These are phyloP conservation scores for Leccinum idahoense DNA, from an alignment of 1,284 basidiomycete species.

Conservation along the genomic window DNA sequence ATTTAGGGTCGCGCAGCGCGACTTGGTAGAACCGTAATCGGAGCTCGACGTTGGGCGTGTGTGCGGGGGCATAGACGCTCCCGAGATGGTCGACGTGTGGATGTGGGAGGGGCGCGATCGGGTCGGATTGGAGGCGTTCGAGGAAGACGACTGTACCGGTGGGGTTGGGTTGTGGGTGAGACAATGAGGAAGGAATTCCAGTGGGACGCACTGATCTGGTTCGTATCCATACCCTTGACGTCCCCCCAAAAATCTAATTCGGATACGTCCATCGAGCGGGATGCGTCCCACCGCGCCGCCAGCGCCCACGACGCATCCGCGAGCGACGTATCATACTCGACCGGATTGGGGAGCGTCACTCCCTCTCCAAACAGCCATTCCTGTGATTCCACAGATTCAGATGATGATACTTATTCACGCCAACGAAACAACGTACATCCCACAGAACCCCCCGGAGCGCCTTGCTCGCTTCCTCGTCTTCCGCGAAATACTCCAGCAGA, in stretches of 20 bases:
- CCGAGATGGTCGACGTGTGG: slow-evolving; percentile 54
- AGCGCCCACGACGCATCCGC: slow-evolving; percentile 69
- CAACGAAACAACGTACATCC: slow-evolving; percentile 47
- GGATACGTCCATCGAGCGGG: slow-evolving; percentile 46
- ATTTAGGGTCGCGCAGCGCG: slow-evolving; percentile 47
- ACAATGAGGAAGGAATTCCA: neutral
- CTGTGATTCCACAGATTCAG: slow-evolving; percentile 15
- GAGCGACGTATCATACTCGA: slow-evolving; percentile 81
- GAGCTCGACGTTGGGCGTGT: slow-evolving; percentile 65
- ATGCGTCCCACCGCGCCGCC: slow-evolving; percentile 72
- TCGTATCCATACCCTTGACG: slow-evolving; percentile 47
- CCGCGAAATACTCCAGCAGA: slow-evolving; percentile 74
- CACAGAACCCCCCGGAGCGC: slow-evolving; percentile 75
- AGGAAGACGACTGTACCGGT: slow-evolving; percentile 61
- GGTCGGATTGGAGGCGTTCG: slow-evolving; percentile 52
- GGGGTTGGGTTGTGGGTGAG: neutral
- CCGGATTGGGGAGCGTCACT: slow-evolving; percentile 70
- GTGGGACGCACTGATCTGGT: neutral
- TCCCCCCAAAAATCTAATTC: slow-evolving; percentile 53
- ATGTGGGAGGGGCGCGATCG: slow-evolving; percentile 48
- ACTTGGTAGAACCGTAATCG: slow-evolving; percentile 68
- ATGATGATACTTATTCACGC: neutral
- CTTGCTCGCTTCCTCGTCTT: slow-evolving; percentile 54
- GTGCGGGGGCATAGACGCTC: slow-evolving; percentile 46
- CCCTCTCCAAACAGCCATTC: slow-evolving; percentile 89